Evolutionary conservation across 2,329 filamentous ascomycete genomes (phyloP).

Genomic region (Colletotrichum sp.): DNA sequence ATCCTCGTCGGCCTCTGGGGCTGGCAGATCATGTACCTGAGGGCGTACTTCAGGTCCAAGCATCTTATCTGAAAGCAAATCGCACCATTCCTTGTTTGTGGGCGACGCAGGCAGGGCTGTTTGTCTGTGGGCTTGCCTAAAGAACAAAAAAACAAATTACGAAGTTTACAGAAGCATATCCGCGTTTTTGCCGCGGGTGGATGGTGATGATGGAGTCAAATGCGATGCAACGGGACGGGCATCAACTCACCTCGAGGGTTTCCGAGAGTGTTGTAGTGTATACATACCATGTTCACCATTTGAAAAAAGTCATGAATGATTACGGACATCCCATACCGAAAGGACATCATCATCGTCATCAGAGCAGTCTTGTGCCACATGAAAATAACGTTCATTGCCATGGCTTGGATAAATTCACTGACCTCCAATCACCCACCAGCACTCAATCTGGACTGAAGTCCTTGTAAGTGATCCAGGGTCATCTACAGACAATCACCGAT

Average conservation of each 20-base stretch:
- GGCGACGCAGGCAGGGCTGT: background rate
- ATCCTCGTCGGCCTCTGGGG: constrained; percentile 87
- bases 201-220: background rate
- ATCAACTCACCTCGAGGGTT: constrained; percentile 17
- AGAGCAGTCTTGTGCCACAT: background rate
- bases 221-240: constrained; percentile 12
- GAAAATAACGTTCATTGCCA: background rate
- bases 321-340: constrained; percentile 1
- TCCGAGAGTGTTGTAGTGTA: constrained; percentile 18
- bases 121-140: background rate
- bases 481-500: background rate
- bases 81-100: background rate
- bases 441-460: background rate
- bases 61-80: constrained; percentile 62
- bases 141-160: background rate
- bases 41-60: constrained; percentile 93
- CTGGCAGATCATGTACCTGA: constrained; percentile 98
- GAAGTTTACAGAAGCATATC: constrained; percentile 4
- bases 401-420: background rate
- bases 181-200: background rate
- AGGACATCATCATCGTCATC: background rate
- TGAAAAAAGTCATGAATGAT: constrained; percentile 22
- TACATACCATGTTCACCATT: constrained; percentile 15
- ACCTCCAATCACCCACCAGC: background rate
- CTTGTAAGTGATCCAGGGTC: background rate